These are phyloP conservation scores for Avena sativa DNA, from an alignment of 176 grass and related monocot genomes.

Conservation along the genomic window DNA sequence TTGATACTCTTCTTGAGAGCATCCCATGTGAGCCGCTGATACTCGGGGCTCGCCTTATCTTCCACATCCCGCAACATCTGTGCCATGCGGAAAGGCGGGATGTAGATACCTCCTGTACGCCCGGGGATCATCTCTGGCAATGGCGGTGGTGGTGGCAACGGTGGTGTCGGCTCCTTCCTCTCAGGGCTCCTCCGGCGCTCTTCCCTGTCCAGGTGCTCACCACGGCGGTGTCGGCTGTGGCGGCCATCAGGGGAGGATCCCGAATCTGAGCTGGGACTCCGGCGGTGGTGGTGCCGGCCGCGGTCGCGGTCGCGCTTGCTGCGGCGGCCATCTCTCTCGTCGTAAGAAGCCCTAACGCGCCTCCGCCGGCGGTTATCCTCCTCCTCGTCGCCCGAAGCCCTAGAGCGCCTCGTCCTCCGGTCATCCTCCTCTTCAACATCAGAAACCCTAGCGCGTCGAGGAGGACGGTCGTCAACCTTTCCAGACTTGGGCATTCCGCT, in stretches of 20 bases:
- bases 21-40: conserved; percentile 92
- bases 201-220: background rate
- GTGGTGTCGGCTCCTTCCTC: conserved; percentile 48
- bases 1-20: conserved; percentile 96
- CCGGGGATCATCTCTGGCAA: conserved; percentile 65
- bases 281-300: conserved; percentile 12
- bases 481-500: background rate
- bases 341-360: conserved; percentile 42
- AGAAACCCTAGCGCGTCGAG: conserved; percentile 31
- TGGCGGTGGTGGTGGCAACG: conserved; percentile 54
- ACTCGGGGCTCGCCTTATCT: conserved; percentile 81
- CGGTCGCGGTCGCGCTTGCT: conserved; percentile 38
- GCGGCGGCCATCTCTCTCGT: conserved; percentile 20
- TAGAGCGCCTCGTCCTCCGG: conserved; percentile 26
- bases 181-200: conserved; percentile 40
- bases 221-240: conserved; percentile 27
- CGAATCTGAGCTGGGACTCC: conserved; percentile 38
- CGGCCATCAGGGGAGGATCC: conserved; percentile 31
- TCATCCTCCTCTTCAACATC: conserved; percentile 44
- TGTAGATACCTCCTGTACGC: conserved; percentile 89
- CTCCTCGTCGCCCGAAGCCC: conserved; percentile 52
- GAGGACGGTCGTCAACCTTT: background rate
- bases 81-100: conserved; percentile 86
- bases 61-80: conserved; percentile 96
- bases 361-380: conserved; percentile 13